Evolutionary conservation across 345 rosid species (phyloP).

Genomic region (Citropsis articulata): DNA sequence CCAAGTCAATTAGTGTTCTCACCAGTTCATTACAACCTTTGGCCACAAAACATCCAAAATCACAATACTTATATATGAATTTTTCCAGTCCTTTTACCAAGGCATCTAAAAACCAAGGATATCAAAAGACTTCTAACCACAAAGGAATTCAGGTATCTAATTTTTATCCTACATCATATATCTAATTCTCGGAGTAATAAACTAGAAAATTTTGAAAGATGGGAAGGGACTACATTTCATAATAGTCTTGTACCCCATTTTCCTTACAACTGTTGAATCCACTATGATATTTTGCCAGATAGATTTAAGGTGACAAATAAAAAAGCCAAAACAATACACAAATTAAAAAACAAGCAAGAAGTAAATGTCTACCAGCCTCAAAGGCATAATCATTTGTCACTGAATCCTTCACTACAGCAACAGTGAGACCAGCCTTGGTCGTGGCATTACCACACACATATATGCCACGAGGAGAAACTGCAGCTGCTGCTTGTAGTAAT

Average conservation of each 20-base stretch:
- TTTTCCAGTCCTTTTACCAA: background rate
- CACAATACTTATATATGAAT: background rate
- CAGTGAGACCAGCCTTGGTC: constrained; percentile 91
- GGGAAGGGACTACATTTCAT: background rate
- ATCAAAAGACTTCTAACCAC: background rate
- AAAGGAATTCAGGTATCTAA: background rate
- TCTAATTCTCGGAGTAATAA: background rate
- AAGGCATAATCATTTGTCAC: constrained; percentile 90
- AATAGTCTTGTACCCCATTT: background rate
- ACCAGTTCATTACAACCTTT: background rate
- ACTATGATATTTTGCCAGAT: background rate
- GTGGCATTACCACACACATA: constrained; percentile 98
- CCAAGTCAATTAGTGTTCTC: background rate
- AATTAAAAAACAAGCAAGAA: constrained; percentile 14
- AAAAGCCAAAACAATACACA: background rate
- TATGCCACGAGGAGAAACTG: constrained; percentile 93
- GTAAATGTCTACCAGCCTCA: constrained; percentile 77
- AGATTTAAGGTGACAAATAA: background rate
- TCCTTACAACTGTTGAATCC: background rate
- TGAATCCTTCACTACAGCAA: constrained; percentile 93
- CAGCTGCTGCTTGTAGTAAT: constrained; percentile 93
- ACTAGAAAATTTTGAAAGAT: background rate
- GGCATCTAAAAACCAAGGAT: background rate
- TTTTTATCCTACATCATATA: background rate
- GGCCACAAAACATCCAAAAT: background rate